These are phyloP conservation scores for Calonectria naviculata DNA, from an alignment of 2,329 filamentous ascomycete species.

Conservation along the genomic window DNA sequence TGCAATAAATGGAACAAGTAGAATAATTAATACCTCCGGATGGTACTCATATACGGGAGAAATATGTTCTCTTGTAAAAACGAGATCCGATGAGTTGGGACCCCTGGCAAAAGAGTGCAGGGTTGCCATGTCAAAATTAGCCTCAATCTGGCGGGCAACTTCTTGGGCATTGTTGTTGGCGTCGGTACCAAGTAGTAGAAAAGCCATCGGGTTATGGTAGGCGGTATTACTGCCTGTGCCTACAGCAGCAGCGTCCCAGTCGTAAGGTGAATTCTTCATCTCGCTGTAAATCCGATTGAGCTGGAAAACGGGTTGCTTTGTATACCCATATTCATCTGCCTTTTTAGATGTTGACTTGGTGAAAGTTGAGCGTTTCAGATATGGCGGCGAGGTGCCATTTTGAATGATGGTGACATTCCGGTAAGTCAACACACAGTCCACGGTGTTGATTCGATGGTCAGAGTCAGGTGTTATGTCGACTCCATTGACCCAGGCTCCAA, in stretches of 20 bases:
- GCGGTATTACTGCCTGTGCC: conserved; percentile 11
- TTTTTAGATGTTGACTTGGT: background rate
- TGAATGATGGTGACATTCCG: conserved; percentile 24
- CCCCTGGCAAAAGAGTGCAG: conserved; percentile 21
- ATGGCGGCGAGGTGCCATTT: conserved; percentile 15
- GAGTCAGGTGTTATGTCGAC: background rate
- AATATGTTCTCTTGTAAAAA: background rate
- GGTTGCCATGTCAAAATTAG: conserved; percentile 29
- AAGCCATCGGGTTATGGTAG: conserved; percentile 6
- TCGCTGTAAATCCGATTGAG: conserved; percentile 20
- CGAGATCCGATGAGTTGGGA: conserved; percentile 19
- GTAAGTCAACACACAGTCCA: conserved; percentile 20
- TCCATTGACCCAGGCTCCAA: conserved; percentile 23
- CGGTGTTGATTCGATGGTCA: conserved; percentile 14
- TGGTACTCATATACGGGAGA: conserved; percentile 20
- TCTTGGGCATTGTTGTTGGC: conserved; percentile 15
- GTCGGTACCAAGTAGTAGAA: conserved; percentile 13
- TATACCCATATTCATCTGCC: background rate
- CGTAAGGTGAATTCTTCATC: conserved; percentile 14
- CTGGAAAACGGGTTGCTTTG: background rate
- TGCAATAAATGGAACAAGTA: conserved; percentile 20
- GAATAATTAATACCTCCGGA: conserved; percentile 14
- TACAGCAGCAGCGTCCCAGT: background rate
- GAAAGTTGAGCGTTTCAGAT: conserved; percentile 11
- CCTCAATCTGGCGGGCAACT: conserved; percentile 23